A percentile compares a stretch with the other conserved stretches of the same genome.
phyloP scores from a whole-genome alignment of 164 flowering plant species.

The Piper longum region DNA sequence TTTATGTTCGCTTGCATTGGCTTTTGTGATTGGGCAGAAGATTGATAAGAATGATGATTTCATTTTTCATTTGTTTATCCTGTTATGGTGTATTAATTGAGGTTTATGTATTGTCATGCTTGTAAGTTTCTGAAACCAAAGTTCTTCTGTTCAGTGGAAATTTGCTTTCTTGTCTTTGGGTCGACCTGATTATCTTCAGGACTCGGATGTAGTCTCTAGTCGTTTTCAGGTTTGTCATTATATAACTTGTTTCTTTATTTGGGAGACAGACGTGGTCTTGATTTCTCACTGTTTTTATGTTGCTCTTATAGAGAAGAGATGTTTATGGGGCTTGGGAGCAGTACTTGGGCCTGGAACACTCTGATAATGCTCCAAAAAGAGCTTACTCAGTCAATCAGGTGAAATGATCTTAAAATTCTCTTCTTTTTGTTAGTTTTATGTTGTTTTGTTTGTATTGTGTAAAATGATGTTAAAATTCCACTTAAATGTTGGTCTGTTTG shows the following conservation, averaged over 20 bases:
- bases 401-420: background rate
- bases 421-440: background rate
- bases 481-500: too few species aligned
- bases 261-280: background rate
- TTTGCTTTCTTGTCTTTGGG: conserved; percentile 81
- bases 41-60: background rate
- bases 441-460: background rate
- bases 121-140: too few species aligned
- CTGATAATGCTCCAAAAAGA: conserved; percentile 84
- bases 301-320: conserved; percentile 59
- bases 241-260: conserved; percentile 10
- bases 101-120: background rate
- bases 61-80: background rate
- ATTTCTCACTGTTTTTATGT: background rate
- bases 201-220: conserved; percentile 57
- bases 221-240: conserved; percentile 63
- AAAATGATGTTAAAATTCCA: too few species aligned
- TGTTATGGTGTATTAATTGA: background rate
- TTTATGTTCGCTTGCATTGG: background rate
- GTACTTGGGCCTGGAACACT: conserved; percentile 88
- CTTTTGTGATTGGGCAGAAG: background rate
- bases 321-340: conserved; percentile 99
- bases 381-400: conserved; percentile 82
- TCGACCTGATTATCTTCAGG: conserved; percentile 80
- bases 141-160: conserved; percentile 53